Evolutionary conservation across 2,329 filamentous ascomycete genomes (phyloP).

Genomic region (Fusarium proliferatum): DNA sequence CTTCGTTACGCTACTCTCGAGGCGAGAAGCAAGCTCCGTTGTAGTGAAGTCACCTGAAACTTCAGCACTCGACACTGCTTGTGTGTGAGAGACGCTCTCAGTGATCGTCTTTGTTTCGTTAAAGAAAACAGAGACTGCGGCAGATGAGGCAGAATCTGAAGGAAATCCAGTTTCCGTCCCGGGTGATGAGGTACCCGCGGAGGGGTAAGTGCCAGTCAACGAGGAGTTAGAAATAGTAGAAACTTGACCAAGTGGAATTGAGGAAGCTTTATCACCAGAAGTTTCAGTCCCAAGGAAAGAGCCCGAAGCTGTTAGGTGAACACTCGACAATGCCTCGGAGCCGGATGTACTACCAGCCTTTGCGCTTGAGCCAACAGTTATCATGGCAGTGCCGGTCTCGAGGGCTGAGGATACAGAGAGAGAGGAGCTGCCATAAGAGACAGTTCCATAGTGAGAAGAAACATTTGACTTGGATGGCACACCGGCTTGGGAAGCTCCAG

Average conservation of each 20-base stretch:
- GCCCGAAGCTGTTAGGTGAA: background rate
- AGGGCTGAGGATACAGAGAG: conserved; percentile 2
- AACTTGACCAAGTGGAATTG: background rate
- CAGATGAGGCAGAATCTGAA: background rate
- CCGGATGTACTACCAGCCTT: conserved; percentile 29
- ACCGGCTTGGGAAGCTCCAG: background rate
- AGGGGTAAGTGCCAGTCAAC: background rate
- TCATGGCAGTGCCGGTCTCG: background rate
- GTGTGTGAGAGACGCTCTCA: background rate
- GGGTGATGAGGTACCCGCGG: background rate
- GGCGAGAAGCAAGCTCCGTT: background rate
- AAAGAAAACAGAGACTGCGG: background rate
- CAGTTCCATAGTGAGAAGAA: background rate
- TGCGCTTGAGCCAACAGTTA: conserved; percentile 35
- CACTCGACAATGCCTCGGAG: conserved; percentile 7
- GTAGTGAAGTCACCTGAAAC: background rate
- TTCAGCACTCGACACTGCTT: background rate
- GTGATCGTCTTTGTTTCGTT: background rate
- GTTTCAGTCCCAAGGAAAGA: conserved; percentile 2
- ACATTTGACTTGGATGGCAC: background rate
- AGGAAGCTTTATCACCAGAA: background rate
- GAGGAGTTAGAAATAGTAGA: background rate
- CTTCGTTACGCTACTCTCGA: background rate
- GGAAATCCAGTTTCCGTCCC: background rate
- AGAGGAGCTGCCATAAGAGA: background rate